Evolutionary conservation across 805 yeast species (phyloP).

Genomic region (Lachancea dasiensis): DNA sequence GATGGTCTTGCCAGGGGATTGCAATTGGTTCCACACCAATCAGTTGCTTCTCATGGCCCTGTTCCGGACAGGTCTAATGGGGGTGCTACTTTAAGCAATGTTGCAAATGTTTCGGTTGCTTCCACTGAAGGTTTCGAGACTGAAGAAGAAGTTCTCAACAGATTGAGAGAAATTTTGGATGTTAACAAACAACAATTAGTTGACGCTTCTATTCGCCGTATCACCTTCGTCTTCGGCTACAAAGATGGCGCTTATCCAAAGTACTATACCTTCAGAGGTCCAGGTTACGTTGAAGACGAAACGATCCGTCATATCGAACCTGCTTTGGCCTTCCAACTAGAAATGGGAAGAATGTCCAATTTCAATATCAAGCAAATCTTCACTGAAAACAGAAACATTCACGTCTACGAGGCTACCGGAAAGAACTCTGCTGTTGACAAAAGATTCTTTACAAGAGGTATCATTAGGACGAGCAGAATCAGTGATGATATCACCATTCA

Average conservation of each 20-base stretch:
- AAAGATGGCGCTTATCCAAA: constrained; percentile 85
- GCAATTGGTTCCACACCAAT: constrained; percentile 54
- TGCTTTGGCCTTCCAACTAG: constrained; percentile 95
- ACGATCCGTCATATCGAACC: constrained; percentile 98
- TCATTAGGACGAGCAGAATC: constrained; percentile 91
- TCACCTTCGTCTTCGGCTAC: constrained; percentile 84
- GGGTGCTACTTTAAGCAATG: constrained; percentile 54
- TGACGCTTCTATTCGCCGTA: constrained; percentile 77
- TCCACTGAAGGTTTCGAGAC: constrained; percentile 66
- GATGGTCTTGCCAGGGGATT: constrained; percentile 73
- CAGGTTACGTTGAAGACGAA: constrained; percentile 77
- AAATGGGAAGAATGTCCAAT: constrained; percentile 88
- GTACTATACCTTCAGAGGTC: constrained; percentile 92
- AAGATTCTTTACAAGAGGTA: constrained; percentile 95
- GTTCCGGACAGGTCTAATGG: constrained; percentile 43
- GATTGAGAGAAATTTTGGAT: constrained; percentile 58
- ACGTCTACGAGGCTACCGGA: constrained; percentile 94
- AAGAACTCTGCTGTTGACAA: constrained; percentile 90
- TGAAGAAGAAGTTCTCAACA: constrained; percentile 61
- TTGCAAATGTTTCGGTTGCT: constrained; percentile 73
- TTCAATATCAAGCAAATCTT: constrained; percentile 91
- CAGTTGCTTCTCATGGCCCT: constrained; percentile 38
- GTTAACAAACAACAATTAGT: constrained; percentile 66
- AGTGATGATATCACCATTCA: constrained; percentile 89
- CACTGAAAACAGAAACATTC: constrained; percentile 95